Percentiles rank a stretch among this genome's conserved stretches.
Evolutionary conservation across 345 rosid species (phyloP).

Genomic region (Brassica nigra): DNA sequence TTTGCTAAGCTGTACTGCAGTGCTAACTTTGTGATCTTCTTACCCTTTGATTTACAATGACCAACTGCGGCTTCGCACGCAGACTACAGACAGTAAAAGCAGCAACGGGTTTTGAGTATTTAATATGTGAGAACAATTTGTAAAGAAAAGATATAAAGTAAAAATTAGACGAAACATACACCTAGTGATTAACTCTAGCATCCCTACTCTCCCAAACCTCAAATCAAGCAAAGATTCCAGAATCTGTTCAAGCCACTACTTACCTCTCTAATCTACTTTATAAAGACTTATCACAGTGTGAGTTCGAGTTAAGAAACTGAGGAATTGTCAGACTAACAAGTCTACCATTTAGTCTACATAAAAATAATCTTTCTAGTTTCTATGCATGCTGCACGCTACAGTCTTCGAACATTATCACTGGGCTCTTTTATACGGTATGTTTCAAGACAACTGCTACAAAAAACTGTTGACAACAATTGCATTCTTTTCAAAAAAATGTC

Average conservation of each 20-base stretch:
- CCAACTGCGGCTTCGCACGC: constrained; percentile 74
- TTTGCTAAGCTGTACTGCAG: constrained; percentile 81
- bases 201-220: not conserved
- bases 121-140: not conserved
- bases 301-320: not conserved
- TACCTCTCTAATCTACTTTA: not conserved
- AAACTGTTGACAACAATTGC: not conserved
- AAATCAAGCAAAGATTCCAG: not conserved
- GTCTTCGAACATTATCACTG: not conserved
- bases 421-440: not conserved
- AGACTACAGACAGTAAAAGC: constrained; percentile 46
- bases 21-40: constrained; percentile 78
- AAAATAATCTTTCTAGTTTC: not conserved
- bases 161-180: not conserved
- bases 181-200: not conserved
- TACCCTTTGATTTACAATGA: constrained; percentile 71
- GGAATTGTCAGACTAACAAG: not conserved
- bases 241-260: not conserved
- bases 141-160: not conserved
- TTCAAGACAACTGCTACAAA: not conserved
- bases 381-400: not conserved
- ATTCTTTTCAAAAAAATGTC: not conserved
- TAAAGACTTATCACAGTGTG: not conserved
- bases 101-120: not conserved
- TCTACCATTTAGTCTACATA: not conserved